phyloP scores from a whole-genome alignment of 2,329 filamentous ascomycete species.

The Fusarium tricinctum region DNA sequence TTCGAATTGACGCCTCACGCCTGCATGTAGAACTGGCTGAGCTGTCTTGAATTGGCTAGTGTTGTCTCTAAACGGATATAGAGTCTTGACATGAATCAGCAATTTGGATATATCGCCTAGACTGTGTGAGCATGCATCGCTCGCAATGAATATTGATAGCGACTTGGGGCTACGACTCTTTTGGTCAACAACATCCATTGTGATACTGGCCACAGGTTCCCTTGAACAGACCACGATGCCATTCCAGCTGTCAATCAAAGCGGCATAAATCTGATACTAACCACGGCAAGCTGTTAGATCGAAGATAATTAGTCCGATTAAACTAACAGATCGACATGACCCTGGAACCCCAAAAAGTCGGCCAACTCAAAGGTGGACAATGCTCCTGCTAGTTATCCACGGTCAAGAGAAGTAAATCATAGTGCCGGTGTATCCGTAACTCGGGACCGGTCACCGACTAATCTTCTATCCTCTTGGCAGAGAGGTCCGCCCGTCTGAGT shows the following conservation, averaged over 20 bases:
- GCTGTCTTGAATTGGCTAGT: constrained; percentile 25
- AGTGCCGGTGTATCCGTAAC: background rate
- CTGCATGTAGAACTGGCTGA: constrained; percentile 20
- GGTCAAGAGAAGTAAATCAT: background rate
- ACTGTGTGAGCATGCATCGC: background rate
- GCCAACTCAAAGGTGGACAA: background rate
- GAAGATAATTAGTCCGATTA: background rate
- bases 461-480: constrained; percentile 2
- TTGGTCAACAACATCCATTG: background rate
- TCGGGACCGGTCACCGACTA: constrained; percentile 1
- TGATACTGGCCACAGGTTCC: background rate
- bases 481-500: constrained; percentile 8
- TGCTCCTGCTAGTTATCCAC: background rate
- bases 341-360: background rate
- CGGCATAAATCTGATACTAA: background rate
- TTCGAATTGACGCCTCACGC: constrained; percentile 7
- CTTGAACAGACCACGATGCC: background rate
- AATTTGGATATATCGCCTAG: background rate
- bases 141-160: background rate
- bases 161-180: background rate
- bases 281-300: background rate
- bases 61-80: constrained; percentile 1
- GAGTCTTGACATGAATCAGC: constrained; percentile 13
- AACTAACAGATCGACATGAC: background rate
- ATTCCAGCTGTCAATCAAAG: background rate